These are phyloP conservation scores for Podaxis rugospora DNA, from an alignment of 768 basidiomycete species.

Conservation along the genomic window DNA sequence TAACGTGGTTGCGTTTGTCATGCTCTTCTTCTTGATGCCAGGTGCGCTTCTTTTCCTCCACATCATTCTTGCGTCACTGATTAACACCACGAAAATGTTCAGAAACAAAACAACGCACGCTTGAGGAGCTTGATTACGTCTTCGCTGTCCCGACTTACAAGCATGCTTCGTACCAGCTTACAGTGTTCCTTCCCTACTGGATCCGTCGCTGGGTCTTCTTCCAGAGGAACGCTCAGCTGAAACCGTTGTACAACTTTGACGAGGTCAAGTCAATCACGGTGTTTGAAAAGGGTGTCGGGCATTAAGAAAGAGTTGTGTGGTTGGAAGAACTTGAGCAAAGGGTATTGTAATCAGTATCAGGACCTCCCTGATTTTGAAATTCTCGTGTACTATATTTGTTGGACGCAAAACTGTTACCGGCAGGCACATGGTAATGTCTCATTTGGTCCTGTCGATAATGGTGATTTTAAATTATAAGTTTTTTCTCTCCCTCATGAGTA, in stretches of 20 bases:
- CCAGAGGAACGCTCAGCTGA: conserved; percentile 30
- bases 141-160: conserved; percentile 46
- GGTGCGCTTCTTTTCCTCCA: conserved; percentile 25
- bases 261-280: conserved; percentile 32
- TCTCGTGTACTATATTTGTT: no score
- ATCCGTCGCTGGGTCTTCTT: conserved; percentile 42
- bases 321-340: background rate
- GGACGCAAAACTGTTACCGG: no score
- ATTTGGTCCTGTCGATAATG: no score
- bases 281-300: conserved; percentile 6
- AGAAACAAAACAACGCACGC: conserved; percentile 51
- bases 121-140: conserved; percentile 48
- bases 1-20: conserved; percentile 43
- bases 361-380: no score
- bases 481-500: no score
- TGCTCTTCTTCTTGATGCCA: conserved; percentile 55
- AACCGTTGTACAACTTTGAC: conserved; percentile 49
- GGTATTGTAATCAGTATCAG: no score
- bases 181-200: conserved; percentile 45
- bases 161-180: conserved; percentile 41
- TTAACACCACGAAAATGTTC: background rate
- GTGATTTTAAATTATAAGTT: no score
- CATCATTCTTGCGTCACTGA: background rate
- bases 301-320: background rate
- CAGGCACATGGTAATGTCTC: no score